Base-by-base conservation (phyloP, 164 flowering plant species). In the Houttuynia cordata region DNA sequence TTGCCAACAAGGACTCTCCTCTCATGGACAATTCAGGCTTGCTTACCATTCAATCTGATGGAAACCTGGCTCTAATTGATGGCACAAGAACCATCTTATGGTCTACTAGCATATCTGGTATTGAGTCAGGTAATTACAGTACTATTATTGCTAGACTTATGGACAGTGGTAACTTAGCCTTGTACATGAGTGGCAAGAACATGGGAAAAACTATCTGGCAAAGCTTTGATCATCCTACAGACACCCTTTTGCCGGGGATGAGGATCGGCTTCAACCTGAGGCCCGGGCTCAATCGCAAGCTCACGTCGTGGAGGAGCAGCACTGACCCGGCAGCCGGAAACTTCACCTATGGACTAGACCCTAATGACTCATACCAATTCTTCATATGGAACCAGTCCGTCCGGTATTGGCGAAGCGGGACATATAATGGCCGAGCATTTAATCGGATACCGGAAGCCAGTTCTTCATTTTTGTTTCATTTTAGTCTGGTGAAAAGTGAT, bases 1-100 rank as follows among this genome's bases (percentile, higher is more conserved):
- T 79, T 5, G 80, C 80, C 23, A 79, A 74, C 68, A 56, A 77
- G 25, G 71, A 72, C 10, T 53, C 24, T 0, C 78, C 78, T 3
- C 10, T 72, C 30, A 7, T 41, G 23, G 62, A 62, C 19, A 25
- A 30, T 12, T 57, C 59, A 19, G 59, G 59, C 22, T n/a, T 34
- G 18, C 45, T 57, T 34, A n/a, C 57, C 57, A 54, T 54, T 13
- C 57, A 24, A 3, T 13, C 24, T 10, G 57, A 54, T 21, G 57
- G 57, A 4, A 54, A 54, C 9, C 34, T 54, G 34, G 57, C 18
- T 15, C 34, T 54, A 15, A 24, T 54, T 24, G 24, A 54, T 30
- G 57, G 19, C 34, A 10, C 4, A 54, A 3, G 37, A 23, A 54
- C 3, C 7, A 24, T 54, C 15, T 17, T 54, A 17, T 54, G 57